Evolutionary conservation across 257 asterid genomes (phyloP).

Genomic region (Phtheirospermum japonicum): DNA sequence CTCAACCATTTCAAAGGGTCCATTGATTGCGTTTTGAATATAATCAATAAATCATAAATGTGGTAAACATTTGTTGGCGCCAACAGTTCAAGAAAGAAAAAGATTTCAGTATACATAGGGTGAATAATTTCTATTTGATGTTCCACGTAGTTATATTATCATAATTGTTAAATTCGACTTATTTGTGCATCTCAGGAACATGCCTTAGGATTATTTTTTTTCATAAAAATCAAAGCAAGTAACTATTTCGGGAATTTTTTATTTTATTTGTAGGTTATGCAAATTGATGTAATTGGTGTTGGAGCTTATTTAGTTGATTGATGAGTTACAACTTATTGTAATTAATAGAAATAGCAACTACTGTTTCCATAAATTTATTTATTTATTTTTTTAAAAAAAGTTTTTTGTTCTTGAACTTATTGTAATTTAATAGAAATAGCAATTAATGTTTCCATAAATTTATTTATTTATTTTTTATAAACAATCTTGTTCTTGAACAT

Average conservation of each 20-base stretch:
- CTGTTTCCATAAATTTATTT: too few relatives aligned
- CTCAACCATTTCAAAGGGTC: neutral
- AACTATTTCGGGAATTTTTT: too few relatives aligned
- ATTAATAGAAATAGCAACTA: too few relatives aligned
- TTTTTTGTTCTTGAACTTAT: too few relatives aligned
- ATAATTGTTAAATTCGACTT: slow-evolving; percentile 13
- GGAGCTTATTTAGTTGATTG: neutral
- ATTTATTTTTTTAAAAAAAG: too few relatives aligned
- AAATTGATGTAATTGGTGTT: too few relatives aligned
- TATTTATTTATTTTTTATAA: too few relatives aligned
- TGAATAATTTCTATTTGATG: slow-evolving; percentile 14
- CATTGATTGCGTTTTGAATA: neutral
- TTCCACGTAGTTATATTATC: slow-evolving; percentile 19
- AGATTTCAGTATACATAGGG: neutral
- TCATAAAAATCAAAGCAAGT: too few relatives aligned
- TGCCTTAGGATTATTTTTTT: too few relatives aligned
- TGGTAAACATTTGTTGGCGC: neutral
- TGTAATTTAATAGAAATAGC: neutral
- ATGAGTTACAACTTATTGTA: slow-evolving; percentile 12
- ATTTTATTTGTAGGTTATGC: too few relatives aligned
- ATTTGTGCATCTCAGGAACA: slow-evolving; percentile 58
- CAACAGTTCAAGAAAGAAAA: slow-evolving; percentile 8
- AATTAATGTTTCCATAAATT: neutral
- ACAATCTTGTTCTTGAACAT: slow-evolving; percentile 11
- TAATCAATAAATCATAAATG: neutral